These are phyloP conservation scores for Saccharum hybrid DNA, from an alignment of 202 grass and related monocot species.

Conservation along the genomic window DNA sequence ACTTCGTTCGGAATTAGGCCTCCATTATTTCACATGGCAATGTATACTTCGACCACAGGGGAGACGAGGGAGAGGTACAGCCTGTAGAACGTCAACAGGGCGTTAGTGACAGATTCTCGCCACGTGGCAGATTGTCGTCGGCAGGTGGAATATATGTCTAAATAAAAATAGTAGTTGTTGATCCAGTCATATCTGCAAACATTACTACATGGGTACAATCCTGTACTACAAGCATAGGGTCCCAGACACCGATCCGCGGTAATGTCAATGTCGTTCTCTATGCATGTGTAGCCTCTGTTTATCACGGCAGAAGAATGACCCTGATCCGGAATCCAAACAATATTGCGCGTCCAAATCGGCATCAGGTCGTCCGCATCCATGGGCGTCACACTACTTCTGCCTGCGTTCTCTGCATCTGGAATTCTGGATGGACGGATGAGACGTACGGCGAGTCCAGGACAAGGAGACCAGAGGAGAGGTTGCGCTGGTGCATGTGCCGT, in stretches of 20 bases:
- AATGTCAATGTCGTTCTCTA: neutral
- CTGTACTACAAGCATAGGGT: neutral
- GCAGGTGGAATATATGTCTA: neutral
- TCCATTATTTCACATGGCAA: conserved; percentile 43
- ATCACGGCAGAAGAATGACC: neutral
- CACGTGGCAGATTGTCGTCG: neutral
- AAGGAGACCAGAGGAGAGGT: neutral
- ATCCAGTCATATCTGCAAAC: neutral
- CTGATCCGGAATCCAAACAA: neutral
- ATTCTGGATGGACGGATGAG: neutral
- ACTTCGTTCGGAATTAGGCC: neutral
- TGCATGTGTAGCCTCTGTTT: neutral
- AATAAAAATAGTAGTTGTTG: too few relatives aligned
- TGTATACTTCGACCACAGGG: neutral
- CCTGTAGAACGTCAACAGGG: neutral
- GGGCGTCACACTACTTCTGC: neutral
- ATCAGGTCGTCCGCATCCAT: neutral
- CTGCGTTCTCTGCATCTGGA: conserved; percentile 10
- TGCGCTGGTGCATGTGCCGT: conserved; percentile 35
- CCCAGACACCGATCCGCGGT: neutral
- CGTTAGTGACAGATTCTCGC: conserved; percentile 22
- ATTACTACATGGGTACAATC: neutral
- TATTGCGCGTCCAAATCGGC: neutral
- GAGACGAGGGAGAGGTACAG: neutral
- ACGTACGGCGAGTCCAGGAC: neutral